These are phyloP conservation scores for Tylopilus felleus DNA, from an alignment of 768 basidiomycete species.

Conservation along the genomic window DNA sequence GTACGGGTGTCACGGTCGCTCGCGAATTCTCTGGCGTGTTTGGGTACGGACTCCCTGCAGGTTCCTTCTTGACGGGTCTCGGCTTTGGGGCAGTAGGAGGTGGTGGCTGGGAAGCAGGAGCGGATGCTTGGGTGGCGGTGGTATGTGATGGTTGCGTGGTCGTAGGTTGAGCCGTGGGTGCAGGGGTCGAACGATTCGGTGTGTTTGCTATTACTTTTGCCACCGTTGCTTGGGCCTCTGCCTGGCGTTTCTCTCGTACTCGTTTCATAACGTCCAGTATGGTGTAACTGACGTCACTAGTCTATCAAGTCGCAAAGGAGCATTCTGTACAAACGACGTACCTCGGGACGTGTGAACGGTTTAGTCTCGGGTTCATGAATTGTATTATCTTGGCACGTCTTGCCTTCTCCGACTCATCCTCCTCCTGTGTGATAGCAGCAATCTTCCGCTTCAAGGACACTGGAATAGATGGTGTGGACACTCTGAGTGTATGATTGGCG, in stretches of 20 bases:
- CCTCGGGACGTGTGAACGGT: constrained; percentile 46
- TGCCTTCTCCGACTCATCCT: constrained; percentile 72
- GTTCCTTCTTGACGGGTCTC: constrained; percentile 29
- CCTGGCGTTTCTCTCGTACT: constrained; percentile 26
- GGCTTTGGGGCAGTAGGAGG: constrained; percentile 23
- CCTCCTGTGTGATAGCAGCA: constrained; percentile 63
- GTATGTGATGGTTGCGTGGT: constrained; percentile 35
- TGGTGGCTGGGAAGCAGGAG: constrained; percentile 29
- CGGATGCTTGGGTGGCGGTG: constrained; percentile 27
- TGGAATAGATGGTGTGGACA: constrained; percentile 70
- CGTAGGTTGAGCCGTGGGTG: constrained; percentile 32
- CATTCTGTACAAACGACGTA: constrained; percentile 27
- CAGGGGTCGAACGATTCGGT: constrained; percentile 28
- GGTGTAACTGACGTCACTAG: constrained; percentile 42
- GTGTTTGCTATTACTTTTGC: constrained; percentile 31
- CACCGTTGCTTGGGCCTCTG: constrained; percentile 18
- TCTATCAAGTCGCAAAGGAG: constrained; percentile 2
- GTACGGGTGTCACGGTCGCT: constrained; percentile 30
- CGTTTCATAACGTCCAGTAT: constrained; percentile 51
- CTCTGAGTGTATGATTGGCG: constrained; percentile 69
- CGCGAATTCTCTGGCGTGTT: constrained; percentile 29
- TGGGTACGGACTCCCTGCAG: constrained; percentile 24
- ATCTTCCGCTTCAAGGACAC: constrained; percentile 76
- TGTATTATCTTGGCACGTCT: constrained; percentile 72
- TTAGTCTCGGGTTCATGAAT: constrained; percentile 68